A percentile compares a stretch with the other conserved stretches of the same genome.
Evolutionary conservation across 2,329 filamentous ascomycete genomes (phyloP).

Genomic region (Nigrograna mackinnonii): DNA sequence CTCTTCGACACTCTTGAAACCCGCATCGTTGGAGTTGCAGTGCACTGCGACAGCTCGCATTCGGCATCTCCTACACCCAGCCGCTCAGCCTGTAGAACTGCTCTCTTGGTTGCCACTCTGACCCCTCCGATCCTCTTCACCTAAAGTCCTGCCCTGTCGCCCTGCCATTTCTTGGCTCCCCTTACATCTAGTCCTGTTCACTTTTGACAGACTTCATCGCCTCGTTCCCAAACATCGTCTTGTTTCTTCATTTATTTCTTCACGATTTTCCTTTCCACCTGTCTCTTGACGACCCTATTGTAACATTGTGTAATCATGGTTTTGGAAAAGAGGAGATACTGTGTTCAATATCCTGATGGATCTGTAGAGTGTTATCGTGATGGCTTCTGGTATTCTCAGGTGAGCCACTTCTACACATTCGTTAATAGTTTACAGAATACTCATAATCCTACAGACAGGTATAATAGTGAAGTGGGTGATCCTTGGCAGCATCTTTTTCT

Average conservation of each 20-base stretch:
- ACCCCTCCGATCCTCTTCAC: too few relatives aligned
- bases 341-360: slow-evolving; percentile 27
- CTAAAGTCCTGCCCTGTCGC: too few relatives aligned
- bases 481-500: slow-evolving; percentile 63
- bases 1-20: slow-evolving; percentile 5
- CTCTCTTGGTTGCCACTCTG: too few relatives aligned
- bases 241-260: neutral
- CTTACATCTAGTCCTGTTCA: too few relatives aligned
- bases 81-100: too few relatives aligned
- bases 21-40: neutral
- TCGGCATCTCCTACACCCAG: too few relatives aligned
- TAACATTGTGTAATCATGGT: slow-evolving; percentile 29
- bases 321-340: slow-evolving; percentile 31
- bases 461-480: slow-evolving; percentile 73
- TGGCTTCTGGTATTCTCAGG: slow-evolving; percentile 37
- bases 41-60: neutral
- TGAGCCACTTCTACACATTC: slow-evolving; percentile 11
- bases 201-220: too few relatives aligned
- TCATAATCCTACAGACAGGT: slow-evolving; percentile 53
- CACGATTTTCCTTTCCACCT: neutral
- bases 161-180: too few relatives aligned
- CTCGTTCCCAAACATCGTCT: neutral
- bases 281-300: neutral
- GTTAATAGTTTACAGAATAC: neutral
- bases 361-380: slow-evolving; percentile 29